Conservation (phyloP, 495 filamentous ascomycete genomes). For the Podospora pseudopauciseta region DNA sequence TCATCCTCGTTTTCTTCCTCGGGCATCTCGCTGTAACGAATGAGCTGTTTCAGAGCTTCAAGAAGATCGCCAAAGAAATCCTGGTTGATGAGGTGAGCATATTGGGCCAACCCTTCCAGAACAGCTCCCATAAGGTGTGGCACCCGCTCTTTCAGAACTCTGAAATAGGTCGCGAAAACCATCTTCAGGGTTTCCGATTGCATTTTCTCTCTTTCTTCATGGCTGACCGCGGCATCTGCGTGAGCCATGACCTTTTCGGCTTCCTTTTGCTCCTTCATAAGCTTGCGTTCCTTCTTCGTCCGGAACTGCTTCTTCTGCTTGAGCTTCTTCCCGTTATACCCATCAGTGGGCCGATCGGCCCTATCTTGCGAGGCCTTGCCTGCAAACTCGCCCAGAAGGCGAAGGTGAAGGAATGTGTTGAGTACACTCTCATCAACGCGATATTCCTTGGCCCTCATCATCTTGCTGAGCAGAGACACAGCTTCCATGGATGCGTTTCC, state of each 20-base stretch:
- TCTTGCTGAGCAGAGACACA: conserved; percentile 78
- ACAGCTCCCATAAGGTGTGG: conserved; percentile 88
- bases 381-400: conserved; percentile 80
- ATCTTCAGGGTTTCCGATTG: conserved; percentile 93
- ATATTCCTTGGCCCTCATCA: conserved; percentile 87
- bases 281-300: conserved; percentile 50
- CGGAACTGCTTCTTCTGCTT: conserved; percentile 64
- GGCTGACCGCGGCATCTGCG: conserved; percentile 83
- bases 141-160: conserved; percentile 78
- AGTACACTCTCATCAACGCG: conserved; percentile 77
- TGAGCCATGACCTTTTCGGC: conserved; percentile 91
- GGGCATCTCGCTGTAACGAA: conserved; percentile 59
- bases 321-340: conserved; percentile 54
- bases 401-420: conserved; percentile 86
- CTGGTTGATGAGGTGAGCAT: conserved; percentile 94
- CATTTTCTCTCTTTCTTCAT: conserved; percentile 88
- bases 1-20: conserved; percentile 30
- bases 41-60: conserved; percentile 88
- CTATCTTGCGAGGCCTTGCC: conserved; percentile 72
- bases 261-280: conserved; percentile 74
- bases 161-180: conserved; percentile 92
- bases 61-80: conserved; percentile 96
- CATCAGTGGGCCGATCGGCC: conserved; percentile 57
- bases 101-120: conserved; percentile 77
- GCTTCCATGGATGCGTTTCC: conserved; percentile 83